Conservation (phyloP, 495 filamentous ascomycete species). For the Talaromyces thailandensis region DNA sequence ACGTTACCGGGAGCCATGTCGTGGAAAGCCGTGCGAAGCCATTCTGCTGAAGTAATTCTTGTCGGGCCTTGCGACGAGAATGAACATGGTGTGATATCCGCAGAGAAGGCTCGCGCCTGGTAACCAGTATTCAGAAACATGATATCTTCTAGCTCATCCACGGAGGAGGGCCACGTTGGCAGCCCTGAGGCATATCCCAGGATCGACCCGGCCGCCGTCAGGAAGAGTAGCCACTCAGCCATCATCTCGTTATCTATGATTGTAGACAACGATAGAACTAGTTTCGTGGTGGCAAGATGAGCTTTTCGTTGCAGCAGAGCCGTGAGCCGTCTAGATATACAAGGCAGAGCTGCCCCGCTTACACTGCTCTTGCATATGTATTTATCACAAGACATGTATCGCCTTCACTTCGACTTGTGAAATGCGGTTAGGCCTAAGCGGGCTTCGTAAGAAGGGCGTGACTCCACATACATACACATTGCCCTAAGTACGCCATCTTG, state of each 20-base stretch:
- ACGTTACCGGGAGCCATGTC: constrained; percentile 51
- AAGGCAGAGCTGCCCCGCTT: neutral
- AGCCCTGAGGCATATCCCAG: neutral
- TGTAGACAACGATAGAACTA: neutral
- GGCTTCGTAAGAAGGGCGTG: neutral
- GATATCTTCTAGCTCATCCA: constrained; percentile 56
- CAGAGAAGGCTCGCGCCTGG: constrained; percentile 42
- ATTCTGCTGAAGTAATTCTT: constrained; percentile 49
- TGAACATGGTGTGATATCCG: constrained; percentile 48
- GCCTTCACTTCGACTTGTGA: neutral
- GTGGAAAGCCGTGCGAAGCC: constrained; percentile 54
- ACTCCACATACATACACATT: neutral
- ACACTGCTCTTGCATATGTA: neutral
- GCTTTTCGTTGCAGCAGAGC: neutral
- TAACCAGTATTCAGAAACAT: constrained; percentile 49
- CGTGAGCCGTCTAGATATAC: neutral
- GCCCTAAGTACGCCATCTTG: neutral
- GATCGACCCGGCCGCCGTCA: neutral
- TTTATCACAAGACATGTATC: neutral
- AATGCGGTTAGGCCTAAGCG: neutral
- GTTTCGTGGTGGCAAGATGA: neutral
- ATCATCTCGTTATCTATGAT: neutral
- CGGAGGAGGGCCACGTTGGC: constrained; percentile 50
- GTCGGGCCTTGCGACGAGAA: constrained; percentile 45
- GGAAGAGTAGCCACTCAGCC: constrained; percentile 3